A percentile compares a stretch with the other conserved stretches of the same genome.
Evolutionary conservation across 106 monocot genomes (phyloP).

Genomic region (Allium sativum): DNA sequence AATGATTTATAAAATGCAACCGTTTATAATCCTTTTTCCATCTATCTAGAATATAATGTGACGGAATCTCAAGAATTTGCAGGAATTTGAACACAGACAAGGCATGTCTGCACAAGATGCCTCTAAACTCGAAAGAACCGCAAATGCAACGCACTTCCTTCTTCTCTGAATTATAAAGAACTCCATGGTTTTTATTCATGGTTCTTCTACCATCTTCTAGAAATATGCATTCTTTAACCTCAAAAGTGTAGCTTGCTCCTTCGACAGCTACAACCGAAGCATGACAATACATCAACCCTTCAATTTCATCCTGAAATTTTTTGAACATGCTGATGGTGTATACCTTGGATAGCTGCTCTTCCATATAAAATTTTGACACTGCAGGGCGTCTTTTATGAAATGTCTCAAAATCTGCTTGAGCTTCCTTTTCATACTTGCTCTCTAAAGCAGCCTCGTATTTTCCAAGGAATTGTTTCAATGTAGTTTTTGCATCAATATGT

Average conservation of each 20-base stretch:
- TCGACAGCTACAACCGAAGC: conserved; percentile 16
- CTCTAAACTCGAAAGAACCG: conserved; percentile 29
- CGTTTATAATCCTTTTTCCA: conserved; percentile 45
- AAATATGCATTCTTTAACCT: conserved; percentile 32
- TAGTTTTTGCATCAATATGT: conserved; percentile 20
- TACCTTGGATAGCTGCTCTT: conserved; percentile 25
- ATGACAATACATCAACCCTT: conserved; percentile 27
- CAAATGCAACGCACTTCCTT: conserved; percentile 29
- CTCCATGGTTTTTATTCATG: conserved; percentile 13
- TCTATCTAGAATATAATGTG: conserved; percentile 24
- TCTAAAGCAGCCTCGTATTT: conserved; percentile 31
- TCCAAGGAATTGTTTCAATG: conserved; percentile 30
- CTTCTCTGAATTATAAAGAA: conserved; percentile 25
- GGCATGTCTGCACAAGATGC: conserved; percentile 35
- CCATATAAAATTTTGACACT: conserved; percentile 26
- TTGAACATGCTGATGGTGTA: conserved; percentile 44
- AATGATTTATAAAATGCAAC: conserved; percentile 8
- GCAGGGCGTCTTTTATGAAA: conserved; percentile 4
- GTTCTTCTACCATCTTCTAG: conserved; percentile 18
- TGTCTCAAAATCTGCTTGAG: conserved; percentile 23
- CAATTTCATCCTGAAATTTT: conserved; percentile 37
- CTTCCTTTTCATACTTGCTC: conserved; percentile 28
- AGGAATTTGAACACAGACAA: conserved; percentile 30
- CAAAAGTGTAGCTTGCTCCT: conserved; percentile 16
- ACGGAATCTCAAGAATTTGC: conserved; percentile 31